Base-by-base conservation (phyloP, 345 rosid genomes). In the Gossypium bickii region DNA sequence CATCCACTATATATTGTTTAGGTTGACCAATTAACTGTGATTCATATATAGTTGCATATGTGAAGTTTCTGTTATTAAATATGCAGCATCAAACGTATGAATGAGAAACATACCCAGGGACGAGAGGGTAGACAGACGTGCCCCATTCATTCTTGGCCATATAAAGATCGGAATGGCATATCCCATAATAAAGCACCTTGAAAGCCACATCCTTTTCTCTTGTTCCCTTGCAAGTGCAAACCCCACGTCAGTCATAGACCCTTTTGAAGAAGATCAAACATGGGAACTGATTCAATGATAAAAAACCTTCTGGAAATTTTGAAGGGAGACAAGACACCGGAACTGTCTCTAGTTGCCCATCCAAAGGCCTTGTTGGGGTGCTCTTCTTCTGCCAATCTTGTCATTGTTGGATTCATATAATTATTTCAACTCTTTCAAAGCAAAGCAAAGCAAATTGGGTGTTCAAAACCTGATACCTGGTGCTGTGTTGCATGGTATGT, bases 121-220 rank as follows among this genome's bases (percentile, higher is more conserved):
- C 84, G 12, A 85, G 44, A 8, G 93, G 93, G 64, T 85, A 87
- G 12, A 59, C 18, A 2, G 85, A 67, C 20, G 7, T 6, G 0
- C 88, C 89, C 88, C 88, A 87, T 12, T 83, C 86, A 43, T 83
- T 85, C 76, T 78, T 86, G 3, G 82, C 55, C 78, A 70, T 81
- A 61, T 79, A 78, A 47, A 86, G 73, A 77, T 86, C 88, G 9
- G 86, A 57, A 61, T 85, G 89, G 44, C 90, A 87, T 22, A 89
- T 85, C 38, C 91, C 91, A 76, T 90, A 85, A 24, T 74, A 74
- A 12, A 74, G 70, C 9, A 74, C 71, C 48, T 74, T 74, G 62
- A 64, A 64, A 3, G 70, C 71, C 52, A 74, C 71, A 48, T 74
- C 77, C 6, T 74, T 70, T 75, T 84, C 67, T 1, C 89, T 84